Percentiles rank a stretch among this genome's conserved stretches.
phyloP scores from a whole-genome alignment of 208 protist species.

The Trypanosoma brucei region DNA sequence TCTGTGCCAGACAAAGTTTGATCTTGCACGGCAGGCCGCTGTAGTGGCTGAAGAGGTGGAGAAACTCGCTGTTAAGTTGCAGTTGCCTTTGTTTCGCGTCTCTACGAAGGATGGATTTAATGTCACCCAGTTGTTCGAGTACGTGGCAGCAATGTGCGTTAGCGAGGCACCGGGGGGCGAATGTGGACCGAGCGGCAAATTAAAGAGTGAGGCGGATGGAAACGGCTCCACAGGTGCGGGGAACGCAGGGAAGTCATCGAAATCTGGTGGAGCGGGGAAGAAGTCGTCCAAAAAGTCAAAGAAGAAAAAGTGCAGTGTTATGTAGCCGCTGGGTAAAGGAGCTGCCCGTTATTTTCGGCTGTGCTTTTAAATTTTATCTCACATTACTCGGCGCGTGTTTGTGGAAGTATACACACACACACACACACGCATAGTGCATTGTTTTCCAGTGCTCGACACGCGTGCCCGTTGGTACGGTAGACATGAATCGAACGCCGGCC shows the following conservation, averaged over 20 bases:
- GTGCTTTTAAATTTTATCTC: too few relatives aligned
- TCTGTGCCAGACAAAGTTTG: constrained; percentile 93
- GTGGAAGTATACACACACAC: too few relatives aligned
- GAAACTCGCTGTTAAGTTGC: constrained; percentile 66
- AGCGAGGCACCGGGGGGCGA: constrained; percentile 5
- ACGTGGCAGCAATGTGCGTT: constrained; percentile 65
- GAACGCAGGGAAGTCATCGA: not conserved
- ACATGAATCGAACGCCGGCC: too few relatives aligned
- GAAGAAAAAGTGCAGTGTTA: constrained; percentile 28
- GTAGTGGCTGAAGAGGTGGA: constrained; percentile 87
- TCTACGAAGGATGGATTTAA: constrained; percentile 94
- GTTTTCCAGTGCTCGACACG: too few relatives aligned
- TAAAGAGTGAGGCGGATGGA: not conserved
- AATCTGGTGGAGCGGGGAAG: constrained; percentile 11
- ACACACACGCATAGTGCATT: too few relatives aligned
- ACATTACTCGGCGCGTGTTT: too few relatives aligned
- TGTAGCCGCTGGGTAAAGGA: constrained; percentile 1
- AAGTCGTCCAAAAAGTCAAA: constrained; percentile 31
- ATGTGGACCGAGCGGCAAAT: not conserved
- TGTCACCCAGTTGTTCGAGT: constrained; percentile 87
- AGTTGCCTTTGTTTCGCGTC: constrained; percentile 86
- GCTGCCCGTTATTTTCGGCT: too few relatives aligned
- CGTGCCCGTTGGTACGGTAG: too few relatives aligned
- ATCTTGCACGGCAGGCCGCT: constrained; percentile 80
- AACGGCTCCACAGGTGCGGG: not conserved